Percentiles rank a stretch among this genome's conserved stretches.
phyloP scores from a whole-genome alignment of 306 rosid species.

The Dicorynia guianensis region DNA sequence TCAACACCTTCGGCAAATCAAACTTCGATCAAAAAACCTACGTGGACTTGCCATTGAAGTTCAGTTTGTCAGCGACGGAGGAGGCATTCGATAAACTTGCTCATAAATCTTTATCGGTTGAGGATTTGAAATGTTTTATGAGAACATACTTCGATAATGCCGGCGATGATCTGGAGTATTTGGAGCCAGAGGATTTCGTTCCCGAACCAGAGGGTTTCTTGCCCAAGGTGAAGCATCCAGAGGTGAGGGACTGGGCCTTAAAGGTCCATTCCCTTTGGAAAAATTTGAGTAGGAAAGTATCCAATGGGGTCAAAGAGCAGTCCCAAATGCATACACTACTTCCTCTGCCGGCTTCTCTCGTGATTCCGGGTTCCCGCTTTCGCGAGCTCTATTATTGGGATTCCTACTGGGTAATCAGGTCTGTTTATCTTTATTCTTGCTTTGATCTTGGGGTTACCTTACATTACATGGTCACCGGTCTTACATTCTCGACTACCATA shows the following conservation, averaged over 20 bases:
- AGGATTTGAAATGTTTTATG: conserved; percentile 51
- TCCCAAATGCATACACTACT: conserved; percentile 74
- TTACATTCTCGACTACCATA: no score
- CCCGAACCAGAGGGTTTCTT: conserved; percentile 67
- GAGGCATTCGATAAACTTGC: conserved; percentile 60
- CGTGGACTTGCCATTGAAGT: conserved; percentile 74
- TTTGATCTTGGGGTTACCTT: no score
- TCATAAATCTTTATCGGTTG: conserved; percentile 47
- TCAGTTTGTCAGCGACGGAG: conserved; percentile 46
- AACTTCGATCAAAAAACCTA: conserved; percentile 76
- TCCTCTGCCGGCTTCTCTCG: conserved; percentile 57
- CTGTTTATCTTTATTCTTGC: background rate
- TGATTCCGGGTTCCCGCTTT: conserved; percentile 86
- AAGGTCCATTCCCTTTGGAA: conserved; percentile 81
- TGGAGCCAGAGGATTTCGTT: conserved; percentile 67
- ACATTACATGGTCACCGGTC: no score
- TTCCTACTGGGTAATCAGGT: conserved; percentile 93
- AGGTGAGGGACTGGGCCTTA: conserved; percentile 80
- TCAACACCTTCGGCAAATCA: conserved; percentile 46
- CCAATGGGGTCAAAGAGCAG: conserved; percentile 44
- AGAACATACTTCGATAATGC: conserved; percentile 53
- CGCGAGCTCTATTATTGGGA: conserved; percentile 96
- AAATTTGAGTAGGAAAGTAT: conserved; percentile 65
- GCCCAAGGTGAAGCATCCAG: conserved; percentile 62
- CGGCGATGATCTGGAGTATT: conserved; percentile 72